Evolutionary conservation across 1,139 yeast species (phyloP), one percentile per base, ranked within the genome.

Genomic region (Citeromyces siamensis): DNA sequence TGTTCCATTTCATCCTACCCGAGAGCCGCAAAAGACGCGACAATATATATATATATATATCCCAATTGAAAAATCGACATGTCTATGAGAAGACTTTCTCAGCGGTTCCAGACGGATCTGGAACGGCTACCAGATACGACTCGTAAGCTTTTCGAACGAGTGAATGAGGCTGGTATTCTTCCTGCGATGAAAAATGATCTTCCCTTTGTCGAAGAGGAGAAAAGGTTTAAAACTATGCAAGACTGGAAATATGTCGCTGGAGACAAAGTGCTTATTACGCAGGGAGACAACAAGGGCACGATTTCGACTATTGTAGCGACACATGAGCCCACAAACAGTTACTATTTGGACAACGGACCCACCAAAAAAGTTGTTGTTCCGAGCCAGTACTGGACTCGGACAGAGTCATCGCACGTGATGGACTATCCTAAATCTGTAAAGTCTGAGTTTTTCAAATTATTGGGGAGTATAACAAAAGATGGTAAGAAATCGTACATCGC

Each of bases 211-310:
- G 61, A 60, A 12, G 60, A 58, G 21, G 56, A 56, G 27, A 58
- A 64, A 34, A 49, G 56, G 38, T 65, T 59, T 40, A 56, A 56
- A 37, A 53, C 49, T 6, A 62, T 62, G 35, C 51, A 52, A 36
- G 68, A 74, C 35, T 63, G 77, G 67, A 64, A 62, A 42, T 74
- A 65, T 44, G 60, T 68, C 40, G 71, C 70, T 12, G 84, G 84
- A 21, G 85, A 77, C 52, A 60, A 76, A 39, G 84, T 78, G 4
- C 64, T 76, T 46, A 68, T 86, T 37, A 64, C 75, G 20, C 65
- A 66, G 38, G 96, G 95, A 14, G 66, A 68, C 37, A 71, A 73
- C 50, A 73, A 73, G 48, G 95, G 95, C 18, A 76, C 72, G 18
- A 67, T 86, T 13, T 75, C 88, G 18, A 73, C 74, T 39, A 62